A percentile compares a stretch with the other conserved stretches of the same genome.
These are phyloP conservation scores for Diaporthe ampelina DNA, from an alignment of 2,329 filamentous ascomycete species.

Conservation along the genomic window DNA sequence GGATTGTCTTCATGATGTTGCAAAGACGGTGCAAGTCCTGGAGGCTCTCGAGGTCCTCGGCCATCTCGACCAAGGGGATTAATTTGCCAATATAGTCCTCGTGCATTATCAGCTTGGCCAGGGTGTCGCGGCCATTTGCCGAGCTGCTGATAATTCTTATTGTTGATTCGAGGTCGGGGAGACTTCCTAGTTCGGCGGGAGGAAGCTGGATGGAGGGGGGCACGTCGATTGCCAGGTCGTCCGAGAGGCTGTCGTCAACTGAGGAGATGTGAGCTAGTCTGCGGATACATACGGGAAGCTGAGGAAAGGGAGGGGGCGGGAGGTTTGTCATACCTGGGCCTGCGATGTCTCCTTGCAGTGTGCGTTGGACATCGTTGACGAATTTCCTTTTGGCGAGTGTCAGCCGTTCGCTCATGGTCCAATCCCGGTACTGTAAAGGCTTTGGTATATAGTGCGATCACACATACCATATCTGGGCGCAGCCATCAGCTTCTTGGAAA, in stretches of 20 bases:
- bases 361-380: constrained; percentile 86
- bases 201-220: constrained; percentile 80
- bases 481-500: constrained; percentile 97
- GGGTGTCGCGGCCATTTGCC: constrained; percentile 82
- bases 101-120: constrained; percentile 87
- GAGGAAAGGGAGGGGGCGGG: background rate
- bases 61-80: constrained; percentile 86
- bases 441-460: too few species aligned
- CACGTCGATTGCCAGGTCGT: constrained; percentile 85
- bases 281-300: background rate
- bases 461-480: constrained; percentile 87
- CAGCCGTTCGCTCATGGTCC: constrained; percentile 42
- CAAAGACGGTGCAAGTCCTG: constrained; percentile 90
- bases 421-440: background rate
- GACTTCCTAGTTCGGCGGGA: constrained; percentile 82
- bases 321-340: constrained; percentile 68
- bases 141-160: constrained; percentile 85
- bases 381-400: constrained; percentile 78
- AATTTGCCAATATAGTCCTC: constrained; percentile 92
- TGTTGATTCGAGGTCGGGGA: constrained; percentile 85
- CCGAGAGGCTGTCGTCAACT: constrained; percentile 87
- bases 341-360: constrained; percentile 71
- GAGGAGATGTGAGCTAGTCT: constrained; percentile 46
- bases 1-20: constrained; percentile 98
- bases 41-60: constrained; percentile 91